Evolutionary conservation across 2,329 filamentous ascomycete species (phyloP), one percentile per base, ranked within the genome.

Genomic region (Bipolaris sorokiniana): DNA sequence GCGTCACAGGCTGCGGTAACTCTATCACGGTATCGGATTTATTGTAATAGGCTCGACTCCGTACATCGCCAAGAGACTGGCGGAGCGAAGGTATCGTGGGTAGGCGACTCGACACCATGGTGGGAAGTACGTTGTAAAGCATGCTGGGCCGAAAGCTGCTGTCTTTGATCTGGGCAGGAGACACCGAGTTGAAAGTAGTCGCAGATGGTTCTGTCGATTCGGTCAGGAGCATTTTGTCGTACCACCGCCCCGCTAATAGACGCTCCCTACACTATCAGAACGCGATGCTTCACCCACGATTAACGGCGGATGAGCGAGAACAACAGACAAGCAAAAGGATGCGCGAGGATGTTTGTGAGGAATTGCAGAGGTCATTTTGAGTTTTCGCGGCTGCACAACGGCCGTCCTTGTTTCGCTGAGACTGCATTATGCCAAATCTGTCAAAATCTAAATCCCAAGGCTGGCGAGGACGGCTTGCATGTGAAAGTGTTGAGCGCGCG

Each of bases 41-140:
- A 47, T 48, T 48, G 45, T 67, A 56, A 10, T 54, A 22, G 22
- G 62, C 48, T 22, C 69, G 63, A 18, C 56, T 57, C 31, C 69
- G 67, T 33, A 72, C 63, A 16, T 68, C 64, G 60, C 56, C 70
- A 46, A 76, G 58, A 6, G 75, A 74, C 31, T 68, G 69, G 54
- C 76, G 69, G 41, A 87, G 73, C 5, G 82, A 84, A 28, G 80
- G 79, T 7, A 87, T 75, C 5, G 78, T 79, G 3, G 82, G 81
- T 20, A 86, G 76, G 55, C 81, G 78, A 34, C 78, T 81, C 65
- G 83, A 81, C 5, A 87, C 75, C 4, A 83, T 77, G 1, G 78
- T 75, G 3, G 85, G 84, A 7, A 87, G 79, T 55, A 86, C 79
- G 5, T 80, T 78, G 69, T 83, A 84, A 15, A 86, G 76, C 57